Evolutionary conservation across 306 rosid species (phyloP).

Genomic region (Prunus fruticosa): DNA sequence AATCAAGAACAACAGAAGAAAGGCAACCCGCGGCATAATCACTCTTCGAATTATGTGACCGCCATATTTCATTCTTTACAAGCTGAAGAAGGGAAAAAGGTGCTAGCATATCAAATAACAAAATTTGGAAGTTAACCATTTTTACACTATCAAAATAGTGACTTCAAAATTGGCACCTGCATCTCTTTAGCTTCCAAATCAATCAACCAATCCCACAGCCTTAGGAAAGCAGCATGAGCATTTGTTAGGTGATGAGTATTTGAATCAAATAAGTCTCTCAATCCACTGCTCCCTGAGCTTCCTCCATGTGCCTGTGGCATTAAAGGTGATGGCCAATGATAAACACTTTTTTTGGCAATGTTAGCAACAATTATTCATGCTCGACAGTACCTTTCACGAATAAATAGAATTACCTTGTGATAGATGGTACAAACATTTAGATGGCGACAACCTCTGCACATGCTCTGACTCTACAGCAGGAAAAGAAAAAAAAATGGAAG

Average conservation of each 20-base stretch:
- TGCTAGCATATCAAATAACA: background rate
- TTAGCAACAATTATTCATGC: background rate
- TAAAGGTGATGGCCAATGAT: constrained; percentile 4
- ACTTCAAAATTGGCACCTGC: constrained; percentile 55
- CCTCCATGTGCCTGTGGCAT: constrained; percentile 74
- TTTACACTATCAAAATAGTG: constrained; percentile 3
- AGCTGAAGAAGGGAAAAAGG: constrained; percentile 34
- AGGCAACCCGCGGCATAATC: constrained; percentile 41
- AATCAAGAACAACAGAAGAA: constrained; percentile 71
- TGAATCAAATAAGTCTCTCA: constrained; percentile 65
- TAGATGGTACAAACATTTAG: constrained; percentile 76
- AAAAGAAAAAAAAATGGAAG: constrained; percentile 20
- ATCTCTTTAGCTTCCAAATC: constrained; percentile 85
- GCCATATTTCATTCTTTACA: constrained; percentile 68
- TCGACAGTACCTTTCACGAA: constrained; percentile 2
- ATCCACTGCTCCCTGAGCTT: constrained; percentile 59
- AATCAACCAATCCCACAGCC: constrained; percentile 83
- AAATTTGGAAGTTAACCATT: constrained; percentile 10
- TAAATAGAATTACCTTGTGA: constrained; percentile 67
- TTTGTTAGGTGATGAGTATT: constrained; percentile 56
- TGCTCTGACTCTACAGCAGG: constrained; percentile 56
- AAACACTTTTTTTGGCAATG: background rate
- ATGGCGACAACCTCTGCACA: constrained; percentile 92
- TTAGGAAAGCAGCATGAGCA: constrained; percentile 59
- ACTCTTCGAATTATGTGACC: constrained; percentile 41